phyloP scores from a whole-genome alignment of 2,329 filamentous ascomycete species.

The Penicillium sp. region DNA sequence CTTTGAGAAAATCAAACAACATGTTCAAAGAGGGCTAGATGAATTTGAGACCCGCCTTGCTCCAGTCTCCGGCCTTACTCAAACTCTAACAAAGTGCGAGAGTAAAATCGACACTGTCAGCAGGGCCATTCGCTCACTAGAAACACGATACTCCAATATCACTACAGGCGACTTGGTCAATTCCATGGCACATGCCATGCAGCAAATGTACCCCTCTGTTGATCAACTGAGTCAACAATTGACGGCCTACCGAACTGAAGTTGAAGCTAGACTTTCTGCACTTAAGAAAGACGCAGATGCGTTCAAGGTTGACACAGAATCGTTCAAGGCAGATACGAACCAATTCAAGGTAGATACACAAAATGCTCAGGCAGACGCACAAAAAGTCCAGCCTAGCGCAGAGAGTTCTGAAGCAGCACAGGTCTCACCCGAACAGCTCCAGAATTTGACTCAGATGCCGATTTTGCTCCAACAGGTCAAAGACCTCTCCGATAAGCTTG shows the following conservation, averaged over 20 bases:
- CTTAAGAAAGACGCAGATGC: not conserved
- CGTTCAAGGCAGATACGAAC: not conserved
- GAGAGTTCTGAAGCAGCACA: not conserved
- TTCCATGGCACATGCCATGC: conserved; percentile 36
- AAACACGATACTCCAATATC: conserved; percentile 53
- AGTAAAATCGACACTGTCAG: conserved; percentile 17
- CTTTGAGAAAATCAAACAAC: not conserved
- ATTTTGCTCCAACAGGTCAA: not conserved
- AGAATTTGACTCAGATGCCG: not conserved
- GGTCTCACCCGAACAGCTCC: not conserved
- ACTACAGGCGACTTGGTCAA: conserved; percentile 38
- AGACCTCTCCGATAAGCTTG: not conserved
- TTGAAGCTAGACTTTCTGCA: not conserved
- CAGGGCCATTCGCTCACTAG: conserved; percentile 41
- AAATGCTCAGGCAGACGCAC: not conserved
- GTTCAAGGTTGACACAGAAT: not conserved
- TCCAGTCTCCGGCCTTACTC: not conserved
- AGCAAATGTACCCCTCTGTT: conserved; percentile 37
- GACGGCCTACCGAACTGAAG: not conserved
- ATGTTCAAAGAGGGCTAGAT: not conserved
- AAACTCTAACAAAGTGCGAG: not conserved
- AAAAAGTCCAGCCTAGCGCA: not conserved
- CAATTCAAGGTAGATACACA: not conserved
- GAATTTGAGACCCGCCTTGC: not conserved
- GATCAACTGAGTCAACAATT: not conserved